Evolutionary conservation across 805 yeast species (phyloP).

Genomic region (Hanseniaspora opuntiae): DNA sequence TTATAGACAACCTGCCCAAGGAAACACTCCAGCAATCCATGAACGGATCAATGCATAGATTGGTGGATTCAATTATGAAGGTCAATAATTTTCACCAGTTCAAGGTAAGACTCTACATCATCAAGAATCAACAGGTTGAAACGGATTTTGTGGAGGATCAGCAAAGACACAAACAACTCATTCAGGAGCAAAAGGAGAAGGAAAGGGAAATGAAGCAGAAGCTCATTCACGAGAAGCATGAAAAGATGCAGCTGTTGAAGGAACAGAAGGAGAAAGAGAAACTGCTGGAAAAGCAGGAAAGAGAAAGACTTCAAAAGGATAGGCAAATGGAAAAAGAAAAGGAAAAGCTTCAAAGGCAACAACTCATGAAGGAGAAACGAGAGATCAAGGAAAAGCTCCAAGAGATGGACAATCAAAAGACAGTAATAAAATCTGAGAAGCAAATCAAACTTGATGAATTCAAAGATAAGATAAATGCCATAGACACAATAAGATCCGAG

Average conservation of each 20-base stretch:
- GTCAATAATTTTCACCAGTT: constrained; percentile 50
- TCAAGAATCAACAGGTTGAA: constrained; percentile 53
- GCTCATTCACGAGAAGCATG: constrained; percentile 19
- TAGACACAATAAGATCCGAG: constrained; percentile 22
- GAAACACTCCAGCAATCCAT: constrained; percentile 6
- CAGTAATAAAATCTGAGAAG: constrained; percentile 1
- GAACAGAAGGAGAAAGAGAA: constrained; percentile 17
- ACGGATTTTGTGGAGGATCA: constrained; percentile 26
- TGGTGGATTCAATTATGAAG: constrained; percentile 2
- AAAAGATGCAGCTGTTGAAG: constrained; percentile 16
- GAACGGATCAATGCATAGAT: constrained; percentile 12
- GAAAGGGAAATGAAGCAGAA: constrained; percentile 13
- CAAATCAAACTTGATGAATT: constrained; percentile 9
- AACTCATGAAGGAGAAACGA: constrained; percentile 8
- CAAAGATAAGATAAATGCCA: constrained; percentile 16
- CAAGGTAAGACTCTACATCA: constrained; percentile 64
- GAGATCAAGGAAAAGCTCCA: constrained; percentile 6
- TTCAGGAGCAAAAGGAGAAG: not conserved
- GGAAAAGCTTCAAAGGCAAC: constrained; percentile 10
- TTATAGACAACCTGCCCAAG: constrained; percentile 1
- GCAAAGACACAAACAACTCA: constrained; percentile 1
- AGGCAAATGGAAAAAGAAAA: constrained; percentile 12
- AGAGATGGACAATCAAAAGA: constrained; percentile 10
- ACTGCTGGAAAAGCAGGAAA: constrained; percentile 18
- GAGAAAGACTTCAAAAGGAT: constrained; percentile 16